Percentiles rank a stretch among this genome's conserved stretches.
Conservation (phyloP, 2,329 filamentous ascomycete genomes). For the Aureobasidium sp. region DNA sequence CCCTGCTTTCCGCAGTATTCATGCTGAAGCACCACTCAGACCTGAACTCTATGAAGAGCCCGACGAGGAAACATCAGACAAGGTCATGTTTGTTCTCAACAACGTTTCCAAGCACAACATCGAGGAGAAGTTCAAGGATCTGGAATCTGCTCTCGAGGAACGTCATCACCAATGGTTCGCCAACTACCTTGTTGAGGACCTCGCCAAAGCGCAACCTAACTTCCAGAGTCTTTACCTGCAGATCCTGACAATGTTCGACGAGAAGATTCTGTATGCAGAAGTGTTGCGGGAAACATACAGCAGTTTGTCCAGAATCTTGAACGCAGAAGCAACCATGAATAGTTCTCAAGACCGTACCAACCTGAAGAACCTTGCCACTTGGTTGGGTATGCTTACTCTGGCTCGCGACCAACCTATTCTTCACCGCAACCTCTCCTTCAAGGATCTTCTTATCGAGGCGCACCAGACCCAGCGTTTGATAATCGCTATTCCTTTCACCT, state of each 20-base stretch:
- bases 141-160: slow-evolving; percentile 68
- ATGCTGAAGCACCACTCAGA: slow-evolving; percentile 59
- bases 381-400: slow-evolving; percentile 88
- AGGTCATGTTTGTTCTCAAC: slow-evolving; percentile 91
- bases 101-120: slow-evolving; percentile 90
- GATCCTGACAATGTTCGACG: slow-evolving; percentile 72
- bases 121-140: slow-evolving; percentile 71
- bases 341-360: slow-evolving; percentile 78
- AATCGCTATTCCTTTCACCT: slow-evolving; percentile 93
- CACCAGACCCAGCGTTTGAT: slow-evolving; percentile 87
- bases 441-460: slow-evolving; percentile 86
- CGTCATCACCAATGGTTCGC: slow-evolving; percentile 96
- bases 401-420: slow-evolving; percentile 93
- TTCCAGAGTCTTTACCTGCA: slow-evolving; percentile 91
- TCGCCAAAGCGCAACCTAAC: slow-evolving; percentile 94
- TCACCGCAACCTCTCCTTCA: slow-evolving; percentile 94
- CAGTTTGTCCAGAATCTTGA: slow-evolving; percentile 77
- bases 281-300: slow-evolving; percentile 89
- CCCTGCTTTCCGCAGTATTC: slow-evolving; percentile 69
- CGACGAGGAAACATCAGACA: slow-evolving; percentile 76
- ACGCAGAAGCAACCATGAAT: slow-evolving; percentile 78
- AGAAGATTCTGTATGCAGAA: slow-evolving; percentile 72
- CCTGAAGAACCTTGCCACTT: slow-evolving; percentile 85
- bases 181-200: slow-evolving; percentile 85
- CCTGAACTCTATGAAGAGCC: slow-evolving; percentile 70